Evolutionary conservation across 208 protist species (phyloP).

Genomic region (Pavlovales sp.): DNA sequence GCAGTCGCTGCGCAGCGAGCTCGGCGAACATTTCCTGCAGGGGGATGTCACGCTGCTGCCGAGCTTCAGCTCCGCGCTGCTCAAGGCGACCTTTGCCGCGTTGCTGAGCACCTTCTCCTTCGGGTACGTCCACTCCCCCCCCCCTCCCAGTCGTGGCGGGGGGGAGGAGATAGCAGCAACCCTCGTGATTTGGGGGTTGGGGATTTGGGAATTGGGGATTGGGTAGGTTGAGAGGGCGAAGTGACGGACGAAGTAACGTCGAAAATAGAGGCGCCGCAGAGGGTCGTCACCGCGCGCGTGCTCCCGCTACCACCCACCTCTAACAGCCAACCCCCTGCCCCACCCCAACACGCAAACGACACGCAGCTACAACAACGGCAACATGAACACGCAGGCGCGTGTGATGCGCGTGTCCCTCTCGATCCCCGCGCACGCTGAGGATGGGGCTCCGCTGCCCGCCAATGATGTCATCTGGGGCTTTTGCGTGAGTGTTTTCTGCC

Average conservation of each 20-base stretch:
- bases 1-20: not conserved
- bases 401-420: slow-evolving; percentile 3
- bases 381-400: slow-evolving; percentile 24
- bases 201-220: no score
- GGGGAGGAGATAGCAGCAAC: no score
- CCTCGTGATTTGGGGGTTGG: no score
- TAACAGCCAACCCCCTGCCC: no score
- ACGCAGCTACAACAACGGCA: not conserved
- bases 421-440: not conserved
- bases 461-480: slow-evolving; percentile 2
- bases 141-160: no score
- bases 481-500: slow-evolving; percentile 29
- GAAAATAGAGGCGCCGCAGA: no score
- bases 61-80: not conserved
- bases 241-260: no score
- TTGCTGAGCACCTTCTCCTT: not conserved
- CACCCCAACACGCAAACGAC: no score
- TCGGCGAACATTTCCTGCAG: not conserved
- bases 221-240: no score
- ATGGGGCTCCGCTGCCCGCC: not conserved
- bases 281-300: no score
- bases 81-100: not conserved
- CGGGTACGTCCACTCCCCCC: no score
- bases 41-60: not conserved
- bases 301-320: no score